Conservation (phyloP, 768 basidiomycete species). For the Boletus vermiculosoides region DNA sequence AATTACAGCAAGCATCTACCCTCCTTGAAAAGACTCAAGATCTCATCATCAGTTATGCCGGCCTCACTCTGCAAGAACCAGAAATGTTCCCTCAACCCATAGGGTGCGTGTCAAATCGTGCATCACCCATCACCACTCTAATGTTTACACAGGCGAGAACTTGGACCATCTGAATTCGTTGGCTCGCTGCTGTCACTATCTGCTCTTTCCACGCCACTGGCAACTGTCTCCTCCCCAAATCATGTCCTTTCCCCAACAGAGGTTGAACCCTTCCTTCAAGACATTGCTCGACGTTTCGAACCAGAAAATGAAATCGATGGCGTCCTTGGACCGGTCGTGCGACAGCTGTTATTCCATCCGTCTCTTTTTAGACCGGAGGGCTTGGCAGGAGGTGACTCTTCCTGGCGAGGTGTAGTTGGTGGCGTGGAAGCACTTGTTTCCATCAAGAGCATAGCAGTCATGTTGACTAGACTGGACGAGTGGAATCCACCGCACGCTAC, state of each 20-base stretch:
- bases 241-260: conserved; percentile 63
- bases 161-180: conserved; percentile 83
- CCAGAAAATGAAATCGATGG: conserved; percentile 74
- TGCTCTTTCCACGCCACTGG: conserved; percentile 63
- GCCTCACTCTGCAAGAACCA: conserved; percentile 86
- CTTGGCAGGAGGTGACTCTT: conserved; percentile 66
- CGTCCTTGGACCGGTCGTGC: conserved; percentile 75
- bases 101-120: conserved; percentile 46
- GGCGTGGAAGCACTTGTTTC: conserved; percentile 80
- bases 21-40: conserved; percentile 78
- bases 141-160: conserved; percentile 48
- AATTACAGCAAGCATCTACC: conserved; percentile 56
- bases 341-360: conserved; percentile 58
- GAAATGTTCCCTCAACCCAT: conserved; percentile 91
- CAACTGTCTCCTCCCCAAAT: conserved; percentile 44
- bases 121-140: background rate
- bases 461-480: conserved; percentile 72
- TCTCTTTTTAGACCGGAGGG: conserved; percentile 67
- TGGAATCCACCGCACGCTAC: conserved; percentile 68
- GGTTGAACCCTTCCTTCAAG: conserved; percentile 77
- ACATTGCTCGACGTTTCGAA: conserved; percentile 79
- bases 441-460: conserved; percentile 77
- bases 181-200: conserved; percentile 74
- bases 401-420: conserved; percentile 83
- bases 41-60: conserved; percentile 84